Percentiles rank a stretch among this genome's conserved stretches.
These are phyloP conservation scores for Astragalus glycyphyllos DNA, from an alignment of 306 rosid species.

Conservation along the genomic window DNA sequence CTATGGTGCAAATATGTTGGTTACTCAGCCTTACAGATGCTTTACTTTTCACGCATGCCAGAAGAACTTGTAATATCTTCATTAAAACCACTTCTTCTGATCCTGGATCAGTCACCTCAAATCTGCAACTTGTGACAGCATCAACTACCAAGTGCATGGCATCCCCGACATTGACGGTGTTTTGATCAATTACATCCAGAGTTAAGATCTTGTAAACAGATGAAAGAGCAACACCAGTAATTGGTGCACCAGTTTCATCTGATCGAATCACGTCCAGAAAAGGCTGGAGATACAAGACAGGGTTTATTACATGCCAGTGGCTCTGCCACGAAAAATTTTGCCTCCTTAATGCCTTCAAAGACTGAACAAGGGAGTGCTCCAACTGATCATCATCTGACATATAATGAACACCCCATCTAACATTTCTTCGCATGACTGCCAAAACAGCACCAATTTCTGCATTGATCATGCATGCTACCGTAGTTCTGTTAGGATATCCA, in stretches of 20 bases:
- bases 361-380: constrained; percentile 87
- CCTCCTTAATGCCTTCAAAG: constrained; percentile 75
- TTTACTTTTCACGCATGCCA: constrained; percentile 87
- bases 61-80: constrained; percentile 93
- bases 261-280: constrained; percentile 89
- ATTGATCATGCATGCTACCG: constrained; percentile 92
- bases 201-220: constrained; percentile 32
- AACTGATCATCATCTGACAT: constrained; percentile 90
- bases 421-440: constrained; percentile 97
- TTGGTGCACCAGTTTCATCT: constrained; percentile 93
- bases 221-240: constrained; percentile 88
- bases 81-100: constrained; percentile 91
- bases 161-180: constrained; percentile 71
- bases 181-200: constrained; percentile 23
- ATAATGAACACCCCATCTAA: constrained; percentile 94
- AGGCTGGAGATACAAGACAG: constrained; percentile 79
- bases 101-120: constrained; percentile 96
- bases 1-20: constrained; percentile 88
- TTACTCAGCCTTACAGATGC: constrained; percentile 88
- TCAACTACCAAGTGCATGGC: constrained; percentile 91
- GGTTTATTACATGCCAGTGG: constrained; percentile 81
- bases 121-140: constrained; percentile 93
- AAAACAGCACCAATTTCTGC: constrained; percentile 95
- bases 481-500: constrained; percentile 60
- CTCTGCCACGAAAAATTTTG: constrained; percentile 78